Evolutionary conservation across 441 rosid species (phyloP).

Genomic region (Brassica hybrid): DNA sequence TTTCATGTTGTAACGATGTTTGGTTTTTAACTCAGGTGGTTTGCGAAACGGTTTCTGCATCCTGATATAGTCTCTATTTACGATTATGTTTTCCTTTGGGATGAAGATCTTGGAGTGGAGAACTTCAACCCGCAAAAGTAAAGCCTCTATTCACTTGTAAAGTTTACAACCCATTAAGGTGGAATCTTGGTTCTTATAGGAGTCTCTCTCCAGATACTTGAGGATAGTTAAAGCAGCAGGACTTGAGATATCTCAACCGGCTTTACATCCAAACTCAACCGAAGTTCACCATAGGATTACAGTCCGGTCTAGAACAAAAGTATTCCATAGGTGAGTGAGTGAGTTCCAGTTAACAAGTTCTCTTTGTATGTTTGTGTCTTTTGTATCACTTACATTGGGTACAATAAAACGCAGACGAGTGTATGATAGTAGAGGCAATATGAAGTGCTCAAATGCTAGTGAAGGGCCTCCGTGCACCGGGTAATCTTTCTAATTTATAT

Average conservation of each 20-base stretch:
- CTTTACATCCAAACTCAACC: conserved; percentile 85
- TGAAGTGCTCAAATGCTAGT: conserved; percentile 72
- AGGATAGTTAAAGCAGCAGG: conserved; percentile 73
- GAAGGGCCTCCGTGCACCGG: conserved; percentile 96
- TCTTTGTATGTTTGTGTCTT: not conserved
- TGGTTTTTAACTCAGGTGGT: conserved; percentile 66
- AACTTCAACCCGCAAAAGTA: conserved; percentile 80
- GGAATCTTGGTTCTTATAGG: conserved; percentile 12
- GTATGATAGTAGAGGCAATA: conserved; percentile 78
- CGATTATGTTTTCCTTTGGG: conserved; percentile 93
- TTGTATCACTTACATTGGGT: conserved; percentile 37
- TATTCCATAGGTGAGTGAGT: conserved; percentile 74
- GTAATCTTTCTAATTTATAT: conserved; percentile 44
- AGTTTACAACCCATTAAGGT: not conserved
- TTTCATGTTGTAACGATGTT: not conserved
- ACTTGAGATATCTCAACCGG: conserved; percentile 95
- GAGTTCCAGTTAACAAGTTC: not conserved
- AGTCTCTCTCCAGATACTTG: conserved; percentile 60
- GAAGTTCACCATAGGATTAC: conserved; percentile 93
- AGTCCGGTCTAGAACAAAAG: conserved; percentile 72
- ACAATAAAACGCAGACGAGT: conserved; percentile 66
- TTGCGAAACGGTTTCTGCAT: conserved; percentile 91
- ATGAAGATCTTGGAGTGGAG: conserved; percentile 88
- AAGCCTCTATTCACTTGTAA: not conserved
- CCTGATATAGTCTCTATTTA: conserved; percentile 77